Evolutionary conservation across 345 rosid species (phyloP), one percentile per base, ranked within the genome.

Genomic region (Carallia brachiata): DNA sequence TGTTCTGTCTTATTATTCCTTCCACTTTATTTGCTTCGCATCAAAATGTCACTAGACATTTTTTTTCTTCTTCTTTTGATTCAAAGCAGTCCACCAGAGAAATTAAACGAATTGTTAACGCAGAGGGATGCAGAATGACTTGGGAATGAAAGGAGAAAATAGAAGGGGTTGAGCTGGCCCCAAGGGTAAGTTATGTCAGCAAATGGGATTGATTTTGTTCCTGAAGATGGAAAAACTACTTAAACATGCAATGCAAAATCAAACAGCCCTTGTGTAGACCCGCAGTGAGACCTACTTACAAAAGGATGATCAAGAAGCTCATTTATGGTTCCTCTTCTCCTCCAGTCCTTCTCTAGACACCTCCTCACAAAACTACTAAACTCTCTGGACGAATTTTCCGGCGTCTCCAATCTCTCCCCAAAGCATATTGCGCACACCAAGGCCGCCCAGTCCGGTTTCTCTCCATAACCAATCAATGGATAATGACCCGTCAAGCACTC

Each of bases 301-400:
- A 84, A 89, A 67, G 90, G 87, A 55, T 87, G 89, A 77, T 1
- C 53, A 71, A 87, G 84, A 67, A 90, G 87, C 78, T 85, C 86
- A 9, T 71, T 81, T 62, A 84, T 85, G 3, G 79, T 72, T 53
- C 78, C 88, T 77, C 92, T 82, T 59, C 78, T 83, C 47, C 80
- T 87, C 88, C 88, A 88, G 47, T 90, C 85, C 69, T 81, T 90
- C 81, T 84, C 89, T 69, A 90, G 72, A 66, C 96, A 90, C 68
- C 79, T 80, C 52, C 54, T 69, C 31, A 81, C 81, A 59, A 90
- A 88, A 61, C 75, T 68, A 61, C 66, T 50, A 61, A 88, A 75
- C 74, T 77, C 88, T 36, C 64, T 67, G 5, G 91, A 85, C 8
- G 92, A 76, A 60, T 59, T 74, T 58, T 75, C 82, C 4, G 87